Evolutionary conservation across 1,284 basidiomycete species (phyloP).

Genomic region (Heterobasidion parviporum): DNA sequence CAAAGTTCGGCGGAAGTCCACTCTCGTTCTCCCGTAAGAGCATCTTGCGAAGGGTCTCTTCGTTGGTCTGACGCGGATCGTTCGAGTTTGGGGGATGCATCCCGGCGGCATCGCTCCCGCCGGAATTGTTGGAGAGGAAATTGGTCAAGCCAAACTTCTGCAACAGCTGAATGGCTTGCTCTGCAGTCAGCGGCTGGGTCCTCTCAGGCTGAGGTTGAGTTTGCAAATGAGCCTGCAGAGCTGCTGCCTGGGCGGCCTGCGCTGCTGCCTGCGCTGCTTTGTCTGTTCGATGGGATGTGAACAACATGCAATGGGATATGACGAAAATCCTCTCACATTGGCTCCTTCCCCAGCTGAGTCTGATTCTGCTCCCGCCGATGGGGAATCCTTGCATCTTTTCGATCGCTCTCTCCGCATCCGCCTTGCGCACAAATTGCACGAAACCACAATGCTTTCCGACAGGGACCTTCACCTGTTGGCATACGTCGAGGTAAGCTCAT

Average conservation of each 20-base stretch:
- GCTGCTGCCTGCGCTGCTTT: constrained; percentile 84
- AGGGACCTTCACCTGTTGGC: constrained; percentile 80
- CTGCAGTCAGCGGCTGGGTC: constrained; percentile 37
- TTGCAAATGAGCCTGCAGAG: constrained; percentile 46
- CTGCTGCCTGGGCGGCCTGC: constrained; percentile 68
- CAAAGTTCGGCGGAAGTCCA: constrained; percentile 6
- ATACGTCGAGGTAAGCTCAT: constrained; percentile 7
- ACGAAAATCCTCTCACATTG: constrained; percentile 53
- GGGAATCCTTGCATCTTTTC: constrained; percentile 96
- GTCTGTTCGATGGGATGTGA: constrained; percentile 34
- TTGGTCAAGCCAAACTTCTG: constrained; percentile 37
- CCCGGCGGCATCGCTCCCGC: background rate
- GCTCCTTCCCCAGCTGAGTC: constrained; percentile 88
- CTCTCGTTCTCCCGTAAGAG: constrained; percentile 1
- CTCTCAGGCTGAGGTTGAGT: constrained; percentile 22
- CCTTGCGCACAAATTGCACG: constrained; percentile 88
- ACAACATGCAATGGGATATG: background rate
- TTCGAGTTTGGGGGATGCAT: background rate
- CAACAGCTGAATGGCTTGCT: constrained; percentile 61
- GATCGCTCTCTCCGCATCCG: constrained; percentile 87
- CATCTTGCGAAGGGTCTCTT: background rate
- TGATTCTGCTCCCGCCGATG: constrained; percentile 83
- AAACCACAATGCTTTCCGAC: constrained; percentile 95
- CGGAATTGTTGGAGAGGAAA: constrained; percentile 3
- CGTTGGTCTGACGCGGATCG: background rate